These are phyloP conservation scores for Orychophragmus violaceus DNA, from an alignment of 345 rosid species.

Conservation along the genomic window DNA sequence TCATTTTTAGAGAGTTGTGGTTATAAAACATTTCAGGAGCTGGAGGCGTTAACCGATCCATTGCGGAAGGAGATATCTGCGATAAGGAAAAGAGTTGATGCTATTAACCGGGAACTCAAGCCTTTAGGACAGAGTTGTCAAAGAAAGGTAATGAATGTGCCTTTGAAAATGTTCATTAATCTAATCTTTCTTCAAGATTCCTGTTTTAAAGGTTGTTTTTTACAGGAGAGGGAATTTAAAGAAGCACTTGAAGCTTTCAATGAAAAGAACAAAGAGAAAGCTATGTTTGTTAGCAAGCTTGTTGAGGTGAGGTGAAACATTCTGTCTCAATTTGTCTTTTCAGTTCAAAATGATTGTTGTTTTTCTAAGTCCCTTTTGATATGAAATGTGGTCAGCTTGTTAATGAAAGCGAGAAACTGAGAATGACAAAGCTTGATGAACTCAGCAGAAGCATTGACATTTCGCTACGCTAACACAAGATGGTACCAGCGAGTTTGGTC, in stretches of 20 bases:
- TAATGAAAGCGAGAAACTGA: constrained; percentile 66
- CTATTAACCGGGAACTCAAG: constrained; percentile 53
- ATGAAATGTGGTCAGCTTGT: constrained; percentile 47
- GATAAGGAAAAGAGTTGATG: constrained; percentile 62
- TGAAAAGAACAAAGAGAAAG: constrained; percentile 81
- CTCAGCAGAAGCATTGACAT: constrained; percentile 63
- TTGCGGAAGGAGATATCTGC: constrained; percentile 56
- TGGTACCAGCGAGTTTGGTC: constrained; percentile 9
- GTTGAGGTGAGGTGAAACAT: constrained; percentile 89
- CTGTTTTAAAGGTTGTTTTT: neutral
- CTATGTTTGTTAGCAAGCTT: constrained; percentile 59
- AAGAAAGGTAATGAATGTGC: constrained; percentile 48
- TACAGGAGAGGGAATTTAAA: constrained; percentile 85
- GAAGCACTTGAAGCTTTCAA: constrained; percentile 84
- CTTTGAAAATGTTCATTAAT: neutral
- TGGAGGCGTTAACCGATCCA: constrained; percentile 71
- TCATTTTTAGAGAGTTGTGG: neutral
- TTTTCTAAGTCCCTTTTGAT: neutral
- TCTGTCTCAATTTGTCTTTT: neutral
- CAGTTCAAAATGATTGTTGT: neutral
- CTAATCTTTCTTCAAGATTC: neutral
- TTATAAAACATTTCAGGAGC: constrained; percentile 44
- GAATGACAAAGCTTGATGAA: constrained; percentile 90
- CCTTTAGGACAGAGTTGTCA: constrained; percentile 64
- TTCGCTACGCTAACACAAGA: constrained; percentile 17